A percentile compares a stretch with the other conserved stretches of the same genome.
phyloP scores from a whole-genome alignment of 768 basidiomycete species.

The Tylopilus vinaceipallidus region DNA sequence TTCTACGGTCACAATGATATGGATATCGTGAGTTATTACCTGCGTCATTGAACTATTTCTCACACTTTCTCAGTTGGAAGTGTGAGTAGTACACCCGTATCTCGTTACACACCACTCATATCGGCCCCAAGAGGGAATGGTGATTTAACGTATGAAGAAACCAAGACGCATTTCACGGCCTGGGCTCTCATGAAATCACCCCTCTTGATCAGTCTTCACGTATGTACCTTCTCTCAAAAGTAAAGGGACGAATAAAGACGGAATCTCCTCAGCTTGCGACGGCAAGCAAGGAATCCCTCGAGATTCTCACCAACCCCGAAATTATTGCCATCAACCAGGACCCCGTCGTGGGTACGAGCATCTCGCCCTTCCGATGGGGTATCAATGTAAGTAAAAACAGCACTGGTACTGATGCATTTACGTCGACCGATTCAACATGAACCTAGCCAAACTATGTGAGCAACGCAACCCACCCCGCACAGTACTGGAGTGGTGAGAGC shows the following conservation, averaged over 20 bases:
- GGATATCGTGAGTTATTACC: constrained; percentile 51
- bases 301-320: constrained; percentile 60
- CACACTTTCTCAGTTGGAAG: constrained; percentile 44
- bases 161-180: constrained; percentile 68
- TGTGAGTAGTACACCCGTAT: constrained; percentile 35
- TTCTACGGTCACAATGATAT: constrained; percentile 70
- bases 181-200: constrained; percentile 75
- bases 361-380: constrained; percentile 70
- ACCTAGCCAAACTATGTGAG: constrained; percentile 37
- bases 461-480: constrained; percentile 54
- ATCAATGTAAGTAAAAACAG: constrained; percentile 58
- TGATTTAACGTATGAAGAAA: constrained; percentile 56
- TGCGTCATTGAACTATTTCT: neutral
- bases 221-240: constrained; percentile 27
- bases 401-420: neutral
- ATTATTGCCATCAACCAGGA: constrained; percentile 72
- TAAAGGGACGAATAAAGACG: neutral
- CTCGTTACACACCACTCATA: neutral
- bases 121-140: constrained; percentile 53
- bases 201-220: constrained; percentile 59
- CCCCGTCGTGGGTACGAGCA: constrained; percentile 54
- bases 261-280: constrained; percentile 41
- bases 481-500: constrained; percentile 68
- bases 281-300: constrained; percentile 48
- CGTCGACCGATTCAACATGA: neutral